Conservation (phyloP, 352 stramenopile genomes). For the Phytophthora sp. region DNA sequence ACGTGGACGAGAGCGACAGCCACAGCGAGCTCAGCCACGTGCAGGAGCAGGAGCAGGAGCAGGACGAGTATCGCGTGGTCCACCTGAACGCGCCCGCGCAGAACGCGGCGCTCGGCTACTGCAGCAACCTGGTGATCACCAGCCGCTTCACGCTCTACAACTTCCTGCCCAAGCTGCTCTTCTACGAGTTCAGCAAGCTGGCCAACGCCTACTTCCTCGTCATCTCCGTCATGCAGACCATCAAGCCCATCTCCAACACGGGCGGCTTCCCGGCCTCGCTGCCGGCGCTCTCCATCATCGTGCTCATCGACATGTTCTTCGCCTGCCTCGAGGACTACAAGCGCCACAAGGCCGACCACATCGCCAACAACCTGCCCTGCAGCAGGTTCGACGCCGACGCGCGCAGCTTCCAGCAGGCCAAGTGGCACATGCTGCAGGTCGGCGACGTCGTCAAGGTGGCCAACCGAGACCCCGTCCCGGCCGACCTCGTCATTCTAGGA, state of each 20-base stretch:
- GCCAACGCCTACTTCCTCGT: slow-evolving; percentile 95
- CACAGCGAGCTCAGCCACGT: neutral
- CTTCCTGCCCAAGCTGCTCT: slow-evolving; percentile 92
- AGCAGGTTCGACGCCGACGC: slow-evolving; percentile 38
- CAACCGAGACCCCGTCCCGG: slow-evolving; percentile 87
- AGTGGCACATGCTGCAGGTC: slow-evolving; percentile 83
- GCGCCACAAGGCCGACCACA: slow-evolving; percentile 86
- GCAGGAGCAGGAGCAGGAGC: neutral
- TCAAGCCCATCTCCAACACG: slow-evolving; percentile 94
- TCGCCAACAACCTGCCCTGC: slow-evolving; percentile 83
- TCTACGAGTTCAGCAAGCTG: slow-evolving; percentile 91
- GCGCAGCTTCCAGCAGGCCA: slow-evolving; percentile 62
- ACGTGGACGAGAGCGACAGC: slow-evolving; percentile 22
- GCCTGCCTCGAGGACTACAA: slow-evolving; percentile 92
- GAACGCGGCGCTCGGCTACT: slow-evolving; percentile 70
- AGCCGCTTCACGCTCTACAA: slow-evolving; percentile 92
- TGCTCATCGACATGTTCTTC: slow-evolving; percentile 94
- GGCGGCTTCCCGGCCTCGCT: slow-evolving; percentile 90
- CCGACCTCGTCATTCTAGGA: slow-evolving; percentile 88
- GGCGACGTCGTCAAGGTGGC: slow-evolving; percentile 91
- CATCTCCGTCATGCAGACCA: slow-evolving; percentile 92
- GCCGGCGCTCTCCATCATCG: slow-evolving; percentile 92
- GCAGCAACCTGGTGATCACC: slow-evolving; percentile 85
- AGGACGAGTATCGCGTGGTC: slow-evolving; percentile 65
- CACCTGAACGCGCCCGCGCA: slow-evolving; percentile 70